Percentiles rank a stretch among this genome's conserved stretches.
phyloP scores from a whole-genome alignment of 352 stramenopile species.

The Saprolegnia diclina region DNA sequence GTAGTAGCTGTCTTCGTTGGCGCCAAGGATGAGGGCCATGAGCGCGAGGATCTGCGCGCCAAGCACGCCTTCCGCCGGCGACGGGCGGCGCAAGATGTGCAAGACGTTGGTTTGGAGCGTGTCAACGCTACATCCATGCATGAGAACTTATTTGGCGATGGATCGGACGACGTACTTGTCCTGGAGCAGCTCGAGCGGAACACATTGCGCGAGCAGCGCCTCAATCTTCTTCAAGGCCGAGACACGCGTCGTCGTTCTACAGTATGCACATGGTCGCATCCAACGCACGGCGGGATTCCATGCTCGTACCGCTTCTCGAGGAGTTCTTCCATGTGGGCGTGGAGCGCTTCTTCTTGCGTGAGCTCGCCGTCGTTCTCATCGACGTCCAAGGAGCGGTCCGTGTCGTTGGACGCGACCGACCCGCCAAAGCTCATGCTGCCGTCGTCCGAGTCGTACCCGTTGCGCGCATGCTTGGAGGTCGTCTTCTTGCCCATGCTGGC shows the following conservation, averaged over 20 bases:
- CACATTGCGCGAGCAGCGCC: conserved; percentile 55
- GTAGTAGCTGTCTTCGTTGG: conserved; percentile 69
- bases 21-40: conserved; percentile 68
- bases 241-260: conserved; percentile 64
- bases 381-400: conserved; percentile 47
- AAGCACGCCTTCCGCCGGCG: conserved; percentile 58
- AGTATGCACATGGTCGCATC: not conserved
- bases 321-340: conserved; percentile 71
- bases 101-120: conserved; percentile 45
- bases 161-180: conserved; percentile 45
- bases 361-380: conserved; percentile 56
- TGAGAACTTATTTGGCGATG: not conserved
- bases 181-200: conserved; percentile 55
- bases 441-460: conserved; percentile 66
- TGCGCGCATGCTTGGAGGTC: conserved; percentile 1
- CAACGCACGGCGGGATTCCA: not conserved
- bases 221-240: conserved; percentile 64
- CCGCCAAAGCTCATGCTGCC: conserved; percentile 24
- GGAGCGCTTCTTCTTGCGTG: conserved; percentile 44
- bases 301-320: conserved; percentile 61
- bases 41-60: conserved; percentile 65
- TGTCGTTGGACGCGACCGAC: conserved; percentile 70
- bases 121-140: conserved; percentile 44
- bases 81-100: conserved; percentile 56
- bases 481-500: conserved; percentile 9